Percentiles rank a stretch among this genome's conserved stretches.
phyloP scores from a whole-genome alignment of 352 stramenopile genomes.

The Phytopythium boreale region DNA sequence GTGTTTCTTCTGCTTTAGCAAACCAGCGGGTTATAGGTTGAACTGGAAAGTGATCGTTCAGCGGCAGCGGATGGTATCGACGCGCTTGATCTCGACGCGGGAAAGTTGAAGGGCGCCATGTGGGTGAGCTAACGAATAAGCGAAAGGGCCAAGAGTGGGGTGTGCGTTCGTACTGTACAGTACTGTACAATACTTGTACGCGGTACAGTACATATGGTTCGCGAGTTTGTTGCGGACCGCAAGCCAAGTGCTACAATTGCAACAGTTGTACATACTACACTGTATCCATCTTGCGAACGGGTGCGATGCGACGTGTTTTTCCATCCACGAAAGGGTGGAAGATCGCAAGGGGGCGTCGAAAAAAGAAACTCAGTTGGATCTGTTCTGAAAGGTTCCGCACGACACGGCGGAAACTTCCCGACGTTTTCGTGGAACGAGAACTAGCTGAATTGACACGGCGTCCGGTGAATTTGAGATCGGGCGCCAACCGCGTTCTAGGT shows the following conservation, averaged over 20 bases:
- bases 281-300: neutral
- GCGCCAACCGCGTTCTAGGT: no score
- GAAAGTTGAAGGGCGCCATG: neutral
- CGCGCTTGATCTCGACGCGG: neutral
- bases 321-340: conserved; percentile 6
- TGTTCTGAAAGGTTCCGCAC: neutral
- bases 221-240: neutral
- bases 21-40: neutral
- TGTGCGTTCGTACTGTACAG: no score
- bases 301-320: no score
- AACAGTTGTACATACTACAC: neutral
- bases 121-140: neutral
- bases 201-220: neutral
- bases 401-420: neutral
- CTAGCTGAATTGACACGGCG: no score
- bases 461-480: no score
- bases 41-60: neutral
- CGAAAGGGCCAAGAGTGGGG: neutral
- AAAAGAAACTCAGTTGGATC: neutral
- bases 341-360: neutral
- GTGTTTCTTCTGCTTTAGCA: neutral
- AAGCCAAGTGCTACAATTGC: neutral
- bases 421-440: neutral
- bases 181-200: neutral
- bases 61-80: neutral